Base-by-base conservation (phyloP, 306 rosid species). In the Cucurbita moschata region DNA sequence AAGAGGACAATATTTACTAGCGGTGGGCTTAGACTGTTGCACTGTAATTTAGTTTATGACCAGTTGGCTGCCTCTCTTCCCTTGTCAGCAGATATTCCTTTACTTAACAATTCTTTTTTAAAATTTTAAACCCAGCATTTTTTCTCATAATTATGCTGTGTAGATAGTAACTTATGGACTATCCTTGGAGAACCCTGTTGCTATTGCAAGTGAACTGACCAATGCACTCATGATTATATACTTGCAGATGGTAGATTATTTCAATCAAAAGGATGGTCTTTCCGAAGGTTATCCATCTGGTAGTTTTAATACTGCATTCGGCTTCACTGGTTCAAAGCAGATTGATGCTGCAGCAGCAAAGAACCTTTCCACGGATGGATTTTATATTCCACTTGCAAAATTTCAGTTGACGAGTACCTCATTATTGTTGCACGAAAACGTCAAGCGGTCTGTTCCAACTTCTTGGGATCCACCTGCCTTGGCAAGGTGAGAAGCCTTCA, bases 171-270 rank as follows among this genome's bases (percentile, higher is more conserved):
- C 6, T 37, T 53, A 53, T 72, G 21, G 11, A 73, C 7, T 73
- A 21, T n/a, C 47, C 76, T 55, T 42, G 13, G 52, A 42, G 66
- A 39, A 30, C 14, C 35, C 16, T 49, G 52, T 13, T 68, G 21
- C 56, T 5, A 6, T 62, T 4, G 6, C 70, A 12, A 3, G 57
- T 49, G 23, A 7, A 68, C 73, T 68, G 73, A 68, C 23, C 52
- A 66, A 47, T 13, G 40, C 30, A 7, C 13, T 47, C 21, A 23
- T 13, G 23, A 68, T 47, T 46, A 67, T 66, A 4, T 30, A 73
- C 81, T 68, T 62, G 83, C 96, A 93, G 98, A 90, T 93, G 98
- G 93, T 88, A 58, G 96, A 87, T 70, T 86, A 88, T 79, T 86
- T 93, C 55, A 90, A 93, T 78, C 79, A 82, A 52, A 87, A 81